Conservation (phyloP, 495 filamentous ascomycete genomes). For the Sphaerosporella brunnea region DNA sequence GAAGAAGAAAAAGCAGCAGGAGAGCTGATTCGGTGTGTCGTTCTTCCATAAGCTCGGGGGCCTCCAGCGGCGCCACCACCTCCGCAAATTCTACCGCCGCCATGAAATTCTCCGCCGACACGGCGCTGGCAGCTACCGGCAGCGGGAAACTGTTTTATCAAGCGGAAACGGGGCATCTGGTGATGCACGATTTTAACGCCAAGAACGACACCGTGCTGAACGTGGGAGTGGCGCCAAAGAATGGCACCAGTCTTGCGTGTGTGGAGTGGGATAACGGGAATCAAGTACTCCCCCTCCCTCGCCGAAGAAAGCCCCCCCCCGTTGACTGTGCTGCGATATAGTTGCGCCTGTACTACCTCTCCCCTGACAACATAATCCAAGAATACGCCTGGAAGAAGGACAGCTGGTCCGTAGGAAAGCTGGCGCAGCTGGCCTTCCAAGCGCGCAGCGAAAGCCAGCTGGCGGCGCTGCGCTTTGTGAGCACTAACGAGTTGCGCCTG, state of each 20-base stretch:
- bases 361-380: neutral
- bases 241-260: neutral
- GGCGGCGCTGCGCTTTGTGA: neutral
- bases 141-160: constrained; percentile 1
- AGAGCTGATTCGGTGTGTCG: too few species aligned
- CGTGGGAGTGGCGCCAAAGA: neutral
- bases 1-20: too few species aligned
- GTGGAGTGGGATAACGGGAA: neutral
- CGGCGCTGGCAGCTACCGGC: neutral
- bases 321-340: neutral
- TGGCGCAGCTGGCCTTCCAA: neutral
- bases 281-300: neutral
- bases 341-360: neutral
- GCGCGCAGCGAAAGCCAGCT: neutral
- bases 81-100: too few species aligned
- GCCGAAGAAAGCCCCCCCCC: neutral
- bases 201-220: neutral
- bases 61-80: too few species aligned
- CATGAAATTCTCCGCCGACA: neutral
- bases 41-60: too few species aligned
- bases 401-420: neutral
- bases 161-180: neutral
- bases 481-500: neutral
- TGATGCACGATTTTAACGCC: neutral
- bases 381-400: neutral